These are phyloP conservation scores for Miscanthus sacchariflorus DNA, from an alignment of 202 grass and related monocot genomes.

Conservation along the genomic window DNA sequence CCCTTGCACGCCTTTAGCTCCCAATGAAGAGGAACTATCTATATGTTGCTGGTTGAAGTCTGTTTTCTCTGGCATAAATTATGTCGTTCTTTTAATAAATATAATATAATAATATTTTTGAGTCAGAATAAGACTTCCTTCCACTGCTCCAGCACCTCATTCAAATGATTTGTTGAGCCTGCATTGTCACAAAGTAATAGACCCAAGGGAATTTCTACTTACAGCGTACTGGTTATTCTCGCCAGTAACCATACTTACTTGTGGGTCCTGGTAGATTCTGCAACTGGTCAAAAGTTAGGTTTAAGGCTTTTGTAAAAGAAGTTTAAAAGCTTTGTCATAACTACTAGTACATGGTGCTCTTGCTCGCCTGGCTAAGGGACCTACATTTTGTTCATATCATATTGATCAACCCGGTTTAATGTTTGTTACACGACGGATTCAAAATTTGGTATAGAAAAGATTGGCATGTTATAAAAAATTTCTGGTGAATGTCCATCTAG, in stretches of 20 bases:
- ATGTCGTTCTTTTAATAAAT: neutral
- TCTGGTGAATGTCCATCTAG: neutral
- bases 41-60: neutral
- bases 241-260: neutral
- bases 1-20: conserved; percentile 5
- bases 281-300: neutral
- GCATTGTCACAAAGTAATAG: neutral
- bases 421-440: neutral
- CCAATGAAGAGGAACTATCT: conserved; percentile 34
- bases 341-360: neutral
- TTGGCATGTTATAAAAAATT: neutral
- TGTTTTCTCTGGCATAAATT: neutral
- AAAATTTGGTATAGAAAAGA: neutral
- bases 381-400: neutral
- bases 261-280: neutral
- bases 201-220: neutral
- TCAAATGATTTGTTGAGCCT: neutral
- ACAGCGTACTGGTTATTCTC: too few relatives aligned
- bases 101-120: neutral
- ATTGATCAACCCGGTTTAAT: neutral
- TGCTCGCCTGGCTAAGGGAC: neutral
- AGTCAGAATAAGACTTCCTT: neutral
- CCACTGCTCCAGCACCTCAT: neutral
- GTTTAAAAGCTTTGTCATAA: neutral
- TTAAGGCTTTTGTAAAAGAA: neutral